phyloP scores from a whole-genome alignment of 2,329 filamentous ascomycete species.

The Ascochyta fabae region DNA sequence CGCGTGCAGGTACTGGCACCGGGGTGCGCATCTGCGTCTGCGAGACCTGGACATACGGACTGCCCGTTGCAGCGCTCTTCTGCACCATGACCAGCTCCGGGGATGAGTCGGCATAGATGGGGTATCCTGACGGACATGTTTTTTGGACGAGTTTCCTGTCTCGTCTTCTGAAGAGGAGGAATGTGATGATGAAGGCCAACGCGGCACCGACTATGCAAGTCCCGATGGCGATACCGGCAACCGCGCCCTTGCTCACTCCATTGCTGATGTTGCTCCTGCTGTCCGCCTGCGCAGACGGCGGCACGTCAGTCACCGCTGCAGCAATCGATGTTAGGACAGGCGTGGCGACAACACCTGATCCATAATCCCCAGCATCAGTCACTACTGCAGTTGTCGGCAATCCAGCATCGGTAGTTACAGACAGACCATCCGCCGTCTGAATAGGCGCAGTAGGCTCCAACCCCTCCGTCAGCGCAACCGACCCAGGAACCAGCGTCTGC shows the following conservation, averaged over 20 bases:
- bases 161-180: slow-evolving; percentile 40
- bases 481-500: neutral
- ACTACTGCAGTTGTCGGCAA: neutral
- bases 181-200: slow-evolving; percentile 37
- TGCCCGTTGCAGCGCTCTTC: slow-evolving; percentile 22
- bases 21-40: slow-evolving; percentile 27
- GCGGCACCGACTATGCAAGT: slow-evolving; percentile 32
- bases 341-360: neutral
- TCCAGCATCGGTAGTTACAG: too few relatives aligned
- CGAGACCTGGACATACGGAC: slow-evolving; percentile 38
- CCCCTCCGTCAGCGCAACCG: neutral
- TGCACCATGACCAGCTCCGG: slow-evolving; percentile 35
- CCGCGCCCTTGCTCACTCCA: slow-evolving; percentile 9
- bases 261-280: neutral
- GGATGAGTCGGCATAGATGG: slow-evolving; percentile 27
- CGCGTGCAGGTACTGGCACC: slow-evolving; percentile 3
- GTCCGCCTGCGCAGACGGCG: neutral
- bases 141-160: slow-evolving; percentile 17
- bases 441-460: neutral
- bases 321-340: neutral
- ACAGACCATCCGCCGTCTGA: neutral
- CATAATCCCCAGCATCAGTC: neutral
- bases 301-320: neutral
- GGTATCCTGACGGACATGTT: slow-evolving; percentile 13
- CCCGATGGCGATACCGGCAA: slow-evolving; percentile 16